Percentiles rank a stretch among this genome's conserved stretches.
Conservation (phyloP, 192 early-diverging fungal genomes). For the Rhizophlyctis rosea region DNA sequence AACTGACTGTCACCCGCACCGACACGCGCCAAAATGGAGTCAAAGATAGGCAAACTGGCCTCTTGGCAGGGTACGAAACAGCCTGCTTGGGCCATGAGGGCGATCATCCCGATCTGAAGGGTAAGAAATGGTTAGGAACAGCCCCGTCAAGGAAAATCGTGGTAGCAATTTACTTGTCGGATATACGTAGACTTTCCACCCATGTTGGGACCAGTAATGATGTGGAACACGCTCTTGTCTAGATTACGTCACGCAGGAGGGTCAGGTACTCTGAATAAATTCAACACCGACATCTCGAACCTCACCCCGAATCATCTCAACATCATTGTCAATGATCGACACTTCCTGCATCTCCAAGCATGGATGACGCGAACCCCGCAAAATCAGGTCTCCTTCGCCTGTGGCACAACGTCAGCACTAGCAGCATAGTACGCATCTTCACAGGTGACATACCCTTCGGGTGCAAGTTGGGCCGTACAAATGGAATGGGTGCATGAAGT, state of each 20-base stretch:
- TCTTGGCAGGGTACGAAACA: slow-evolving; percentile 86
- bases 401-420: slow-evolving; percentile 6
- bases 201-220: slow-evolving; percentile 99
- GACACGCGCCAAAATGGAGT: slow-evolving; percentile 86
- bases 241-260: background rate
- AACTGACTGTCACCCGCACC: slow-evolving; percentile 93
- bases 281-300: slow-evolving; percentile 3
- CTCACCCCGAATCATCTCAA: slow-evolving; percentile 63
- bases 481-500: slow-evolving; percentile 78
- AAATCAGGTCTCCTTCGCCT: slow-evolving; percentile 63
- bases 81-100: slow-evolving; percentile 91
- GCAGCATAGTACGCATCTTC: background rate
- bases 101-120: slow-evolving; percentile 77
- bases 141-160: slow-evolving; percentile 6
- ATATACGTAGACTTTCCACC: slow-evolving; percentile 98
- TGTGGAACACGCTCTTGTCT: slow-evolving; percentile 61
- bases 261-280: background rate
- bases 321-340: slow-evolving; percentile 93
- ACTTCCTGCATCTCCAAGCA: slow-evolving; percentile 92
- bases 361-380: slow-evolving; percentile 81
- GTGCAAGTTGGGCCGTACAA: slow-evolving; percentile 73
- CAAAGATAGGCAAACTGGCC: slow-evolving; percentile 72
- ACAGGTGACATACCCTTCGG: slow-evolving; percentile 36
- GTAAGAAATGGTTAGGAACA: too few species aligned
- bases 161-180: slow-evolving; percentile 60